Base-by-base conservation (phyloP, 2,329 filamentous ascomycete species). In the Fusarium sp. region DNA sequence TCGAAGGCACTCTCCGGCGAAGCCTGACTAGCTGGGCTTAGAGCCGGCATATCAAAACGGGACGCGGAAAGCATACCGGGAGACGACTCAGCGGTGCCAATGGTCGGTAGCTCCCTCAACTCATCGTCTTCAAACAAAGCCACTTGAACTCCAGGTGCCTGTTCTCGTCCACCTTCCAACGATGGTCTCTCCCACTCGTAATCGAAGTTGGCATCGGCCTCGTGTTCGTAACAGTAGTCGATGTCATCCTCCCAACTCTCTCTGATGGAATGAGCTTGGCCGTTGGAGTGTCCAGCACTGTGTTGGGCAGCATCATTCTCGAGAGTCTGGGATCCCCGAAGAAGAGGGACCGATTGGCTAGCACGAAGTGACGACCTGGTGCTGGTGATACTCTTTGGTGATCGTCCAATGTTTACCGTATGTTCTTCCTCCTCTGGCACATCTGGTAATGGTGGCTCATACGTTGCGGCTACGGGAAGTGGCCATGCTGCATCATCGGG, bases 211-310 rank as follows among this genome's bases (percentile, higher is more conserved):
- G 89, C 90, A 78, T 92, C 90, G 17, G 86, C 89, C 71, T 90
- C 90, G 73, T 92, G 88, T 71, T 92, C 90, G 75, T 92, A 92
- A 76, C 89, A 91, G 79, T 91, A 92, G 76, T 92, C 90, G 68
- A 92, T 92, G 69, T 89, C 89, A 57, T 91, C 89, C 75, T 92
- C 90, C 90, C 90, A 92, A 72, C 83, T 90, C 73, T 86, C 85
- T 12, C 80, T 80, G 27, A 78, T 73, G n/a, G 74, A 71, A 18
- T 80, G 68, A 7, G 68, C 60, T 6, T 83, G 80, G 18, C 54
- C 68, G 18, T 73, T 62, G 10, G 57, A 55, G 29, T 73, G 65
- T 50, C 57, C 60, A 46, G 67, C 63, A 25, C 46, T 67, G 17
- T 77, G 79, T 62, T 83, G 83, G 11, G 77, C 76, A 20, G 80